These are phyloP conservation scores for Cryptococcus amylolentus DNA, from an alignment of 1,284 basidiomycete genomes.

Conservation along the genomic window DNA sequence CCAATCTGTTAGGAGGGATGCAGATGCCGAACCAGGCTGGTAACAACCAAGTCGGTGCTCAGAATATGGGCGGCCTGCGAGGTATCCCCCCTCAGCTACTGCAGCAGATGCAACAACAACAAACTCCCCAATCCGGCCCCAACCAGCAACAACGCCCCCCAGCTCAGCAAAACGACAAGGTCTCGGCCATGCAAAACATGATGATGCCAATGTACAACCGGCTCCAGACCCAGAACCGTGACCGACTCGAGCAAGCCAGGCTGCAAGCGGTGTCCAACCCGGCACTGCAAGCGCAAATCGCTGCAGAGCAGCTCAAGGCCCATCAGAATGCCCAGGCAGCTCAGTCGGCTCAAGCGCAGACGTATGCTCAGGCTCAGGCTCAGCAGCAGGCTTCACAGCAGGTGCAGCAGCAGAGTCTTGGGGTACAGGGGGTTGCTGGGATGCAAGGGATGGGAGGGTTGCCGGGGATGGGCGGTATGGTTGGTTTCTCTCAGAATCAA, in stretches of 20 bases:
- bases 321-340: background rate
- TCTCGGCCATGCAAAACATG: conserved; percentile 14
- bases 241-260: conserved; percentile 12
- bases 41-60: background rate
- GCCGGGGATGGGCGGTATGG: conserved; percentile 6
- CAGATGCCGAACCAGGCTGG: too few relatives aligned
- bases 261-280: background rate
- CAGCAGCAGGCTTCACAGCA: conserved; percentile 5
- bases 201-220: conserved; percentile 18
- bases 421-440: conserved; percentile 1
- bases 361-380: background rate
- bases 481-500: background rate
- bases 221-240: conserved; percentile 15
- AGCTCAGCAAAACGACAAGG: background rate
- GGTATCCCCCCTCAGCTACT: background rate
- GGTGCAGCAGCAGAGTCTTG: conserved; percentile 8
- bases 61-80: background rate
- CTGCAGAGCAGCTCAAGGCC: background rate
- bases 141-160: conserved; percentile 1
- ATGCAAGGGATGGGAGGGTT: conserved; percentile 12
- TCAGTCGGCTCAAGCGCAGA: background rate
- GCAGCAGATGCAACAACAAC: conserved; percentile 2
- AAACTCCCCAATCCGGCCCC: background rate
- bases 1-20: background rate
- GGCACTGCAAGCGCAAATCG: background rate